Evolutionary conservation across 1,284 basidiomycete genomes (phyloP), one percentile per base, ranked within the genome.

Genomic region (Trametes sp.): DNA sequence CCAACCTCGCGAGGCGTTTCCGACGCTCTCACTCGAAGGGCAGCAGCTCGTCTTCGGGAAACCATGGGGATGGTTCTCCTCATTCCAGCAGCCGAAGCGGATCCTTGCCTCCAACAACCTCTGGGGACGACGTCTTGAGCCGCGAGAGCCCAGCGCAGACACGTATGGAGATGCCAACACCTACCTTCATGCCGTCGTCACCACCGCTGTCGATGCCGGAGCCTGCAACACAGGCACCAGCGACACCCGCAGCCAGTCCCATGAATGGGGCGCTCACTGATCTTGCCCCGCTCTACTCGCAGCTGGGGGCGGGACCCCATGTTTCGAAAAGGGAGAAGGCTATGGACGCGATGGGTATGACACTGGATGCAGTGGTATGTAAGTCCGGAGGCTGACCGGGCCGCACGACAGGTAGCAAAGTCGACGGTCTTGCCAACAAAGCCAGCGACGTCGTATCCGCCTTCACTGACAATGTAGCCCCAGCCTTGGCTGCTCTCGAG

Each of bases 241-340:
- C 42, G 8, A 3, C 23, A 14, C 4, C 42, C n/a, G 42, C 23
- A 23, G 9, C 23, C 21, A 36, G 21, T 28, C 21, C 23, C 14
- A 52, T 52, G 50, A 33, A 52, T 23, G 50, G 50, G 4, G 50
- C 50, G 33, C 35, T 52, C 9, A 14, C 50, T 13, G 50, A 36
- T 8, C 35, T 52, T 33, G 2, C 21, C 4, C 5, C 35, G 23
- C 7, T 38, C 23, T 14, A 52, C 16, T 21, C 13, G 2, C 33
- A 23, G 11, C 35, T 52, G 35, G 35, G 24, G 9, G 35, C 50
- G 24, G 50, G 50, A 2, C 50, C 50, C 4, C 2, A 33, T 24
- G 23, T 52, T 2, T 26, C 50, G 13, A 2, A 35, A 14, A 6
- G 35, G 8, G 23, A 52, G 33, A 52, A 36, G 50, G 23, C 50